Evolutionary conservation across 2,329 filamentous ascomycete species (phyloP).

Genomic region (Aspergillus felis): DNA sequence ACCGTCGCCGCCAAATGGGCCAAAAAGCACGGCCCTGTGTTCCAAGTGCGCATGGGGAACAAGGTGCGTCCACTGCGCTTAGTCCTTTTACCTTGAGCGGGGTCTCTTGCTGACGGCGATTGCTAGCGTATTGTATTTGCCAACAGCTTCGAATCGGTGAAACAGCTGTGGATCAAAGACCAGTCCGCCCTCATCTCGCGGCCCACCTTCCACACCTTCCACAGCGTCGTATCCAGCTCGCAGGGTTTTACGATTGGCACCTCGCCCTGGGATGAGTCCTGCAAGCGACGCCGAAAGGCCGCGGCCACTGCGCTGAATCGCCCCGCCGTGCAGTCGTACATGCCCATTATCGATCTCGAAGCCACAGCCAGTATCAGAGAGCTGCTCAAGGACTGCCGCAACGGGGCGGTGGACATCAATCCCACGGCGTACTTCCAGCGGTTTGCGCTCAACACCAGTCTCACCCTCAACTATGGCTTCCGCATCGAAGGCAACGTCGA

Average conservation of each 20-base stretch:
- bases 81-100: neutral
- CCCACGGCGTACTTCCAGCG: slow-evolving; percentile 70
- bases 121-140: slow-evolving; percentile 67
- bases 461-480: slow-evolving; percentile 76
- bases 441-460: slow-evolving; percentile 70
- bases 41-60: slow-evolving; percentile 66
- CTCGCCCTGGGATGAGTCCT: slow-evolving; percentile 78
- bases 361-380: slow-evolving; percentile 68
- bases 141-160: slow-evolving; percentile 72
- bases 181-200: slow-evolving; percentile 74
- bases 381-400: slow-evolving; percentile 60
- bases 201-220: slow-evolving; percentile 76
- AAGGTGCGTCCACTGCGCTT: slow-evolving; percentile 40
- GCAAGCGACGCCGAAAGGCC: slow-evolving; percentile 71
- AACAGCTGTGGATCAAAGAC: slow-evolving; percentile 70
- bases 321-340: slow-evolving; percentile 71
- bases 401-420: slow-evolving; percentile 62
- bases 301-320: slow-evolving; percentile 75
- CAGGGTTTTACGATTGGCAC: slow-evolving; percentile 81
- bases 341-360: slow-evolving; percentile 79
- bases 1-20: slow-evolving; percentile 54
- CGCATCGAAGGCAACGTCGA: slow-evolving; percentile 69
- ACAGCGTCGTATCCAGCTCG: slow-evolving; percentile 70
- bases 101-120: slow-evolving; percentile 4
- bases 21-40: slow-evolving; percentile 60